Evolutionary conservation across 805 yeast species (phyloP), one percentile per base, ranked within the genome.

Genomic region (Suhomyces prunicola): DNA sequence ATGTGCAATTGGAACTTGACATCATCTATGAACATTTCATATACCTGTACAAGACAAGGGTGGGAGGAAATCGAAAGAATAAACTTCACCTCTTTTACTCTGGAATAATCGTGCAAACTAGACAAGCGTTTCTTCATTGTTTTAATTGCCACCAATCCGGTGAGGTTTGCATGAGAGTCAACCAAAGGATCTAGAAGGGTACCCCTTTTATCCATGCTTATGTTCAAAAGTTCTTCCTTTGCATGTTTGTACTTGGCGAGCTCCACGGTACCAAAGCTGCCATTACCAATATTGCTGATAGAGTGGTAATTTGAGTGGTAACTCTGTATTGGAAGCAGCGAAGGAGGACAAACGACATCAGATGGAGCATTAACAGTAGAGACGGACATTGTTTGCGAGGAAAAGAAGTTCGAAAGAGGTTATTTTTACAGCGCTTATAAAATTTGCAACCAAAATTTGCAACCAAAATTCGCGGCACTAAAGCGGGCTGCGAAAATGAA

Each of bases 21-120:
- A 49, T 79, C 73, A 70, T 93, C 97, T 53, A 89, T 77, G 62
- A 92, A 90, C 64, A 90, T 77, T 61, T 91, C 97, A 68, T 82
- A 83, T 4, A 90, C 78, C 59, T 85, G 88, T 17, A 92, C 85
- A 51, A 93, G 71, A 59, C 84, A 82, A 22, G 80, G 80, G 69
- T 90, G 96, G 1, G 88, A 77, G 1, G 89, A 85, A 22, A 91
- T 80, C 0, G 87, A 70, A 27, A 85, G 67, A 26, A 88, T 85
- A 65, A 88, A 88, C 56, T 73, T 77, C 17, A 88, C 74, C 65
- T 88, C 96, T 59, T 87, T 85, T 6, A 85, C 84, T 17, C 60
- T 57, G 27, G 59, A 55, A 54, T 69, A 73, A 50, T 72, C 75
- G n/a, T 60, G 54, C 26, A 69, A 50, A 24, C 52, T 55, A 2